Evolutionary conservation across 192 early-diverging fungal genomes (phyloP).

Genomic region (Allomyces macrogynus): DNA sequence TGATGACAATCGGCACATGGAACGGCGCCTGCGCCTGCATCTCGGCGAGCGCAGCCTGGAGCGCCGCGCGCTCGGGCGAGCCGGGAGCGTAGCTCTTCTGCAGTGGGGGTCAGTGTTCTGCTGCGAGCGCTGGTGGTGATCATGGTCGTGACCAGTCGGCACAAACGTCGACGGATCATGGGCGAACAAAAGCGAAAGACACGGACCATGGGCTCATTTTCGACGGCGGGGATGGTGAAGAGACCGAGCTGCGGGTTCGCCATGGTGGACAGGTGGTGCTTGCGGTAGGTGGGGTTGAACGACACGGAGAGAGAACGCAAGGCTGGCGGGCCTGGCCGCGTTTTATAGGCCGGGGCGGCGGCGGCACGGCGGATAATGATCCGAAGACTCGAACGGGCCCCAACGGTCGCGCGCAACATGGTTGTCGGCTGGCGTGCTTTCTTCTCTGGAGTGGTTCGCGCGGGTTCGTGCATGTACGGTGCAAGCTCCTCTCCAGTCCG

Average conservation of each 20-base stretch:
- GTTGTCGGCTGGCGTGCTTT: too few relatives aligned
- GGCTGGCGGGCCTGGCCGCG: too few relatives aligned
- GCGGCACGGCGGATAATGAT: too few relatives aligned
- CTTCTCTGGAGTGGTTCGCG: too few relatives aligned
- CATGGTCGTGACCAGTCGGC: constrained; percentile 2
- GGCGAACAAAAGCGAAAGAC: background rate
- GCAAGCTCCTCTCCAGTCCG: too few relatives aligned
- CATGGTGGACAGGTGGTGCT: constrained; percentile 11
- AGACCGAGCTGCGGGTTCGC: constrained; percentile 45
- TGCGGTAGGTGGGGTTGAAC: too few relatives aligned
- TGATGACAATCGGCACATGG: constrained; percentile 65
- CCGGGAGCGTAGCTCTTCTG: constrained; percentile 55
- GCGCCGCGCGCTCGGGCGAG: constrained; percentile 44
- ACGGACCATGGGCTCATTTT: constrained; percentile 69
- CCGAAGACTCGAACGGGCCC: too few relatives aligned
- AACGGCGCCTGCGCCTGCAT: constrained; percentile 42
- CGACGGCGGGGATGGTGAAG: constrained; percentile 59
- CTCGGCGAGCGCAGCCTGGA: constrained; percentile 58
- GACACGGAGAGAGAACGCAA: too few relatives aligned
- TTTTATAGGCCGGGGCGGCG: too few relatives aligned
- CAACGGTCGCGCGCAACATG: too few relatives aligned
- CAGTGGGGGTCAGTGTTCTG: constrained; percentile 6
- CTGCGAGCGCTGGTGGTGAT: background rate
- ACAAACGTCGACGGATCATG: background rate
- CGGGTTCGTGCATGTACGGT: too few relatives aligned